Percentiles rank a stretch among this genome's conserved stretches.
phyloP scores from a whole-genome alignment of 1,284 basidiomycete genomes.

The Boletus mariae region DNA sequence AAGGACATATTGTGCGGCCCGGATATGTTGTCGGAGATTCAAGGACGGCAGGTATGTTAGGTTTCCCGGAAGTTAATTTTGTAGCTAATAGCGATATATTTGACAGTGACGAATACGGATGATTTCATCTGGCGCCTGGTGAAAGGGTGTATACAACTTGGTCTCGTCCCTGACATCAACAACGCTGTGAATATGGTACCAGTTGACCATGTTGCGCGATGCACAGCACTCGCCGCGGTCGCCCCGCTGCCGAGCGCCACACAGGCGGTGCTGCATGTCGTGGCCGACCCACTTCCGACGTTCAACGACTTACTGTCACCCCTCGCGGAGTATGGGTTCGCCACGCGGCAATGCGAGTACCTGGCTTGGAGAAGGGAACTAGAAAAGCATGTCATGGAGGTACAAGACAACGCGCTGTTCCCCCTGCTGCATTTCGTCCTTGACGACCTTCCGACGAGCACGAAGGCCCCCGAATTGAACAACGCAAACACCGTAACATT shows the following conservation, averaged over 20 bases:
- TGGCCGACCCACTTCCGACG: constrained; percentile 82
- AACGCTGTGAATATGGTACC: constrained; percentile 99
- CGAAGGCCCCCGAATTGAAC: constrained; percentile 90
- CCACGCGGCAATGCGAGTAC: constrained; percentile 81
- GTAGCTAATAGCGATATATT: constrained; percentile 10
- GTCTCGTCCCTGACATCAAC: constrained; percentile 95
- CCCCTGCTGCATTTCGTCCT: constrained; percentile 96
- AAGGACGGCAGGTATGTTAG: constrained; percentile 66
- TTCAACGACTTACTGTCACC: constrained; percentile 88
- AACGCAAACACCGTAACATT: constrained; percentile 73
- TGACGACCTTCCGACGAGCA: constrained; percentile 95
- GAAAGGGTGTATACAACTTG: constrained; percentile 96
- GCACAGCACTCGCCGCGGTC: constrained; percentile 71
- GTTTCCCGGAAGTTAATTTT: constrained; percentile 2
- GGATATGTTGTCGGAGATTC: constrained; percentile 98
- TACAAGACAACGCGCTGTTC: constrained; percentile 95
- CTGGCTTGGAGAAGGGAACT: constrained; percentile 88
- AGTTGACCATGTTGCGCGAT: constrained; percentile 92
- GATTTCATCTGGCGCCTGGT: constrained; percentile 99
- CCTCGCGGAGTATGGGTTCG: constrained; percentile 80
- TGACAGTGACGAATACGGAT: constrained; percentile 92
- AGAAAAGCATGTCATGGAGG: constrained; percentile 92
- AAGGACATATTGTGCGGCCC: constrained; percentile 88
- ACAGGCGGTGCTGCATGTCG: constrained; percentile 83
- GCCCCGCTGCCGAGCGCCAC: constrained; percentile 47